Percentiles rank a stretch among this genome's conserved stretches.
These are phyloP conservation scores for Fagus crenata DNA, from an alignment of 306 rosid genomes.

Conservation along the genomic window DNA sequence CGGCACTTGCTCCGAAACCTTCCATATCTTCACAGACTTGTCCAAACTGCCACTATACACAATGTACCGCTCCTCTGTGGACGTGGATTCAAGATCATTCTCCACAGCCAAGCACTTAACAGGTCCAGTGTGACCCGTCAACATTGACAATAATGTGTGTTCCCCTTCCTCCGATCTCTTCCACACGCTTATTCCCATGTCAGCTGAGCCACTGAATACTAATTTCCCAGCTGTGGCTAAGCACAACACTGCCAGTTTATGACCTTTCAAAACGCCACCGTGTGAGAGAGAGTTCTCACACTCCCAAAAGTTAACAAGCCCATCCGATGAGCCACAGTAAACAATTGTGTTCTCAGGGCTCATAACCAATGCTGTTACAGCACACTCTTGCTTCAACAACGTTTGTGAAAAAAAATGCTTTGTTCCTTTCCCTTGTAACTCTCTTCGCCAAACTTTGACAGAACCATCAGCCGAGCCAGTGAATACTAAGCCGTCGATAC, in stretches of 20 bases:
- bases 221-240: conserved; percentile 57
- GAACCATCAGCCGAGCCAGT: conserved; percentile 90
- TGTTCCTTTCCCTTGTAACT: conserved; percentile 76
- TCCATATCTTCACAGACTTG: conserved; percentile 91
- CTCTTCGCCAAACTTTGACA: conserved; percentile 79
- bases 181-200: conserved; percentile 86
- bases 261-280: conserved; percentile 60
- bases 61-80: conserved; percentile 50
- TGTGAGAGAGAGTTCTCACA: conserved; percentile 42
- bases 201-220: conserved; percentile 82
- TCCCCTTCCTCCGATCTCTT: conserved; percentile 39
- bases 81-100: conserved; percentile 40
- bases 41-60: conserved; percentile 92
- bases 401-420: conserved; percentile 80
- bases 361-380: conserved; percentile 64
- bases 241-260: conserved; percentile 76
- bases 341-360: conserved; percentile 39
- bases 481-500: conserved; percentile 58
- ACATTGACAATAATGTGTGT: conserved; percentile 43
- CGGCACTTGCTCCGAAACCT: conserved; percentile 44
- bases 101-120: conserved; percentile 83
- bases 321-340: conserved; percentile 79
- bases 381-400: conserved; percentile 71
- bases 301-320: conserved; percentile 71
- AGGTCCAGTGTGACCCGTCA: conserved; percentile 79